Percentiles rank a stretch among this genome's conserved stretches.
These are phyloP conservation scores for Mycosphaerella arachidis DNA, from an alignment of 2,329 filamentous ascomycete species.

Conservation along the genomic window DNA sequence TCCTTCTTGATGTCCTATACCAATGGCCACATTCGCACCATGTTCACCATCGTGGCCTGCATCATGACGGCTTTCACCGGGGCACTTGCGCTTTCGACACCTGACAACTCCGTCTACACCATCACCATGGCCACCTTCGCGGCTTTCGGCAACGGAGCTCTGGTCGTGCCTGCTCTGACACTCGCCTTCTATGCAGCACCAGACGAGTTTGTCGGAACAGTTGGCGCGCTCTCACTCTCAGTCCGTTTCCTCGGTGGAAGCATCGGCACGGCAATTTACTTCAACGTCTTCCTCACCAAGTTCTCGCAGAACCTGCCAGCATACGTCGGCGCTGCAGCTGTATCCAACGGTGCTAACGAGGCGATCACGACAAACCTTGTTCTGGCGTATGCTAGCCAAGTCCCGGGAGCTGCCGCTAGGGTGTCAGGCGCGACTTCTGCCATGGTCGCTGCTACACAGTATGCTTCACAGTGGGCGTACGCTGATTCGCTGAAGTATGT, in stretches of 20 bases:
- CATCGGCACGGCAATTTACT: conserved; percentile 47
- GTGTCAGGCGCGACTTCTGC: conserved; percentile 11
- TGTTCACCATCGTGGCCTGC: conserved; percentile 56
- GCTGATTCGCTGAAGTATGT: conserved; percentile 21
- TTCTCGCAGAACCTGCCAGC: conserved; percentile 48
- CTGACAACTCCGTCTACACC: conserved; percentile 23
- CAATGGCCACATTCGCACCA: conserved; percentile 54
- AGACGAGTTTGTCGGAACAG: conserved; percentile 64
- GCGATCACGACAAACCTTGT: conserved; percentile 9
- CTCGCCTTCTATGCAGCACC: conserved; percentile 60
- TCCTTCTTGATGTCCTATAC: conserved; percentile 54
- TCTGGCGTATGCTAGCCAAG: conserved; percentile 17
- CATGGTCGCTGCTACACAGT: conserved; percentile 18
- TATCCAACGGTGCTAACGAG: conserved; percentile 20
- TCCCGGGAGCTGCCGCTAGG: conserved; percentile 17
- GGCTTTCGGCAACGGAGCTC: conserved; percentile 60
- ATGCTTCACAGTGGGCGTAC: conserved; percentile 19
- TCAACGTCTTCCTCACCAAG: conserved; percentile 48
- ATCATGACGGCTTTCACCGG: conserved; percentile 58
- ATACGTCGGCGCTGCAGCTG: conserved; percentile 44
- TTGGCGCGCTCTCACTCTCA: conserved; percentile 61
- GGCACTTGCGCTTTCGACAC: conserved; percentile 23
- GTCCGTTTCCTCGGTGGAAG: conserved; percentile 63
- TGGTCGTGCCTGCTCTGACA: conserved; percentile 62
- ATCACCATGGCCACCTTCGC: conserved; percentile 54